phyloP scores from a whole-genome alignment of 306 rosid species.

The Aeschynomene evenia region DNA sequence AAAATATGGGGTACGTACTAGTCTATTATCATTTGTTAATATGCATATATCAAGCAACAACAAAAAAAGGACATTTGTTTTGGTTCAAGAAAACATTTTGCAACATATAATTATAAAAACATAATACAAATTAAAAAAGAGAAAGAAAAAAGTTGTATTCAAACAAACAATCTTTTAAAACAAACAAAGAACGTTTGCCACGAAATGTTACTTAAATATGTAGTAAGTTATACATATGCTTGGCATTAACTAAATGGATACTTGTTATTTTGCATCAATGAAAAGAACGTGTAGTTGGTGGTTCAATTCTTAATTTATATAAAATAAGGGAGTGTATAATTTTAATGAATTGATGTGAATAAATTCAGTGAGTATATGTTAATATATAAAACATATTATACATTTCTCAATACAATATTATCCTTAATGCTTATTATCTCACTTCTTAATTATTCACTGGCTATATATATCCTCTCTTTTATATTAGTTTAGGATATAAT shows the following conservation, averaged over 20 bases:
- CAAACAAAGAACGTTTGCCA: not conserved
- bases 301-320: not conserved
- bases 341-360: not conserved
- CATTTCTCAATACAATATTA: not conserved
- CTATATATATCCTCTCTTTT: too few species aligned
- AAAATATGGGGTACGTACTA: not conserved
- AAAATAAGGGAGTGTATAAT: not conserved
- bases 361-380: not conserved
- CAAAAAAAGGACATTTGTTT: not conserved
- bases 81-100: not conserved
- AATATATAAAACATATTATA: not conserved
- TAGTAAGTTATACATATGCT: not conserved
- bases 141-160: not conserved
- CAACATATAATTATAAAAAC: too few species aligned
- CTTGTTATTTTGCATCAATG: not conserved
- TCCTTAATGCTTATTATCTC: too few species aligned
- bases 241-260: not conserved
- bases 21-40: not conserved
- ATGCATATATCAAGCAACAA: not conserved
- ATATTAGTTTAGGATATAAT: too few species aligned
- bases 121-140: not conserved
- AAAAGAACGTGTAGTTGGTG: not conserved
- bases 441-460: too few species aligned
- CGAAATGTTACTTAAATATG: not conserved
- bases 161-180: not conserved